phyloP scores from a whole-genome alignment of 768 basidiomycete species.

The Mrakia frigida region DNA sequence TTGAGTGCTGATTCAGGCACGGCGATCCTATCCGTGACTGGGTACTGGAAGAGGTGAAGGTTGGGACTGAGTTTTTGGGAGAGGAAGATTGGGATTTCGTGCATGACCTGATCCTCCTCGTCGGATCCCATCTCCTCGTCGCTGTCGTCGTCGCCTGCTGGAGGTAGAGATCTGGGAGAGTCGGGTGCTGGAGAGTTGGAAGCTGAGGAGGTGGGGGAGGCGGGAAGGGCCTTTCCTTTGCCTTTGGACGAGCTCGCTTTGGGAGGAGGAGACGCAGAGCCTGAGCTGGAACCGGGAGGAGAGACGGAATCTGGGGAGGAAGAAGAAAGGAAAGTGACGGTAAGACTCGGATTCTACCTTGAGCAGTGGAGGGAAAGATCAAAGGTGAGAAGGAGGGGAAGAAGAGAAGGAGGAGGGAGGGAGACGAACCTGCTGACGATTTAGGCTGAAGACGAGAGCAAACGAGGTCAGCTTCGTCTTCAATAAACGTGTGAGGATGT shows the following conservation, averaged over 20 bases:
- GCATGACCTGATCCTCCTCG: conserved; percentile 39
- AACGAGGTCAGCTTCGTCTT: too few species aligned
- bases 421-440: too few species aligned
- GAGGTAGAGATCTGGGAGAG: not conserved
- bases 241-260: conserved; percentile 2
- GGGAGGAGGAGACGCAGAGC: not conserved
- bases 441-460: too few species aligned
- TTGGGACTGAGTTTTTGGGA: conserved; percentile 38
- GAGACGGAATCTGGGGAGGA: not conserved
- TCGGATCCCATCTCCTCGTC: conserved; percentile 23
- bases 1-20: conserved; percentile 39
- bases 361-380: too few species aligned
- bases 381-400: too few species aligned
- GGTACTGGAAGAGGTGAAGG: conserved; percentile 44
- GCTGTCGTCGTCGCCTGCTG: not conserved
- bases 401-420: too few species aligned
- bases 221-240: not conserved
- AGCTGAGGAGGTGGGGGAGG: not conserved
- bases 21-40: conserved; percentile 37
- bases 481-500: too few species aligned
- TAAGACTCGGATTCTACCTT: too few species aligned
- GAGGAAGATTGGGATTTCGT: conserved; percentile 43
- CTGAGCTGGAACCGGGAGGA: not conserved
- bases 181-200: not conserved
- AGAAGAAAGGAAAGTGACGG: not conserved